Evolutionary conservation across 2,329 filamentous ascomycete species (phyloP), one percentile per base, ranked within the genome.

Genomic region (Apiospora arundinis): DNA sequence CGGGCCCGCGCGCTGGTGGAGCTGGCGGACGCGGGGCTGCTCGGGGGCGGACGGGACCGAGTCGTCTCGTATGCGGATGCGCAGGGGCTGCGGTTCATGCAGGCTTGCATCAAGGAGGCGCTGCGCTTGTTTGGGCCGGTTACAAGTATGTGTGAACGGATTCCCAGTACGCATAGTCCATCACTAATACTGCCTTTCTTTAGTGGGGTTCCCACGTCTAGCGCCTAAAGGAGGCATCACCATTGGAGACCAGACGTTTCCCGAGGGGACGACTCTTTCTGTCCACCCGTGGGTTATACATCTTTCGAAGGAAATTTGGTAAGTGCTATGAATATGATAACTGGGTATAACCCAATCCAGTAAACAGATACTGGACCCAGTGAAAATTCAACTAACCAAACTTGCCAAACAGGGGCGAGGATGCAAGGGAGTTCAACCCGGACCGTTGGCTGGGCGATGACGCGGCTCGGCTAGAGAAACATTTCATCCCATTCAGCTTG

Each of bases 71-170:
- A 72, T 63, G 72, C 73, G 9, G 78, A 81, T 46, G 75, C 81
- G 0, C 77, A 79, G 71, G 73, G 72, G 45, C 72, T 81, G 11
- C 75, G 76, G 14, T 82, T 78, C 70, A 72, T 82, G 42, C 76
- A 78, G 67, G 79, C 80, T n/a, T 81, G 79, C 67, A 78, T 78
- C 42, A 76, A 75, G 69, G 77, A 79, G 65, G 65, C 73, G 21
- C 70, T 79, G 65, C 73, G 77, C 21, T 23, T 78, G 49, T 73
- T 76, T 68, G 73, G 75, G 0, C 74, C 77, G 18, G 76, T 73
- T 11, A 46, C 32, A 44, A 44, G 23, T 67, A 56, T 5, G 67
- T 66, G 1, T 8, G 18, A 52, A 4, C 18, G 32, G 2, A n/a
- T 28, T 21, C 32, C 56, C 2, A 65, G 70, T 23, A 12, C 12